Base-by-base conservation (phyloP, 768 basidiomycete species). In the Russula brevipes region DNA sequence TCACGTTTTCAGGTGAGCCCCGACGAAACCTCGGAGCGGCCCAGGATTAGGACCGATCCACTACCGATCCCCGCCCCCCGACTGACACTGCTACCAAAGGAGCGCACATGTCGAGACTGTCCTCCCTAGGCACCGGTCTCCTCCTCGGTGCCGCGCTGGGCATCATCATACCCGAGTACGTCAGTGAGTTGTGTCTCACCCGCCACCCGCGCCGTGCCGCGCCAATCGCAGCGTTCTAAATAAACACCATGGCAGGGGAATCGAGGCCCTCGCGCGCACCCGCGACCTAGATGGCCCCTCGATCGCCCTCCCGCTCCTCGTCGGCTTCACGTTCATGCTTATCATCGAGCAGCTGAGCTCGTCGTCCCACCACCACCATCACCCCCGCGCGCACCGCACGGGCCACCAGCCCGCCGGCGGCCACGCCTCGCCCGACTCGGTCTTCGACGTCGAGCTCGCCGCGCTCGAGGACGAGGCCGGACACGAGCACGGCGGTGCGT, bases 161-260 rank as follows among this genome's bases (percentile, higher is more conserved):
- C 12, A 85, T 98, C 31, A 92, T 98, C 66, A 87, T 98, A 57
- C 95, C 96, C 42, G 95, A 97, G 89, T 94, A 74, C 73, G 89
- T 85, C 59, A 55, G 41, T 54, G 51, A 53, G 46, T 58, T 24
- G 39, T 59, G 30, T 19, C 19, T 41, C 35, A 5, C 3, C 9
- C 4, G 17, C 5, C n/a, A n/a, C 51, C 9, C 24, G 24, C 24
- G 24, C 24, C 24, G 24, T 24, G 24, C 24, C 24, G 24, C 24
- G n/a, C 33, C 39, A 57, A 35, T 54, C n/a, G 54, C 45, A 5
- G 31, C 24, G 41, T 52, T 44, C 55, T 41, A 17, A 41, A 10
- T 41, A 17, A 41, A 10, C 24, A 24, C 24, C 24, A 1, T 24
- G 24, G 24, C 70, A 91, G 90, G 75, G 91, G 90, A 55, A 78